phyloP scores from a whole-genome alignment of 306 rosid species.

The Pterocarpus santalinus region DNA sequence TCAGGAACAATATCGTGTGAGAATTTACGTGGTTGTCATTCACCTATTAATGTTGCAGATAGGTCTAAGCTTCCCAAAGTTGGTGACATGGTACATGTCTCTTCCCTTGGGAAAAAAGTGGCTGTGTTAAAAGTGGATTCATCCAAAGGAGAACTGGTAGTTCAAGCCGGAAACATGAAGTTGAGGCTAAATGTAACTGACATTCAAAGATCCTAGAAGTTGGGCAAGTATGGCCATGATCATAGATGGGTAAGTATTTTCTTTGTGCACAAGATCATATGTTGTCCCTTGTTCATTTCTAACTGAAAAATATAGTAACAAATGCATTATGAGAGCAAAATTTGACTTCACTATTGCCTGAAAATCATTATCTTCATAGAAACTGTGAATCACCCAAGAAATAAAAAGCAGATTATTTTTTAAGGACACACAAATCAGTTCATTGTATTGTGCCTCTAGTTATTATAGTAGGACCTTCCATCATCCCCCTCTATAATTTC shows the following conservation, averaged over 20 bases:
- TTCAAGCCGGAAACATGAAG: slow-evolving; percentile 88
- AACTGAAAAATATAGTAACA: slow-evolving; percentile 25
- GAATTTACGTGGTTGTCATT: slow-evolving; percentile 37
- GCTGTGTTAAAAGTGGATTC: slow-evolving; percentile 73
- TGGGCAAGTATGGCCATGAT: slow-evolving; percentile 34
- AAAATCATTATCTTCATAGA: slow-evolving; percentile 8
- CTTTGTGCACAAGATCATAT: slow-evolving; percentile 6
- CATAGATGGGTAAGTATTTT: slow-evolving; percentile 39
- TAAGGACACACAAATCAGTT: not conserved
- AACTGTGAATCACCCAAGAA: slow-evolving; percentile 13
- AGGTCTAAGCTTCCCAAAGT: slow-evolving; percentile 69
- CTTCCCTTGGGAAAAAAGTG: slow-evolving; percentile 79
- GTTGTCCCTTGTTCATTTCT: slow-evolving; percentile 9
- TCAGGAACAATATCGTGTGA: not conserved
- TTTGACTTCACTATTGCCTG: not conserved
- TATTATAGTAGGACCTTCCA: too few relatives aligned
- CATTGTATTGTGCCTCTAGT: not conserved
- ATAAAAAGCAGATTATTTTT: not conserved
- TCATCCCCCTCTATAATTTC: not conserved
- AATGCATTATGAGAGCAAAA: slow-evolving; percentile 1
- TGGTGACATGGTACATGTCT: slow-evolving; percentile 74
- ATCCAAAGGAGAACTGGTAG: slow-evolving; percentile 77
- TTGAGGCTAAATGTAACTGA: slow-evolving; percentile 76
- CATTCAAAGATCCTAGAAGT: slow-evolving; percentile 57
- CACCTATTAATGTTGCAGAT: slow-evolving; percentile 59